phyloP scores from a whole-genome alignment of 1,284 basidiomycete genomes.

The Clitocybe nebularis region DNA sequence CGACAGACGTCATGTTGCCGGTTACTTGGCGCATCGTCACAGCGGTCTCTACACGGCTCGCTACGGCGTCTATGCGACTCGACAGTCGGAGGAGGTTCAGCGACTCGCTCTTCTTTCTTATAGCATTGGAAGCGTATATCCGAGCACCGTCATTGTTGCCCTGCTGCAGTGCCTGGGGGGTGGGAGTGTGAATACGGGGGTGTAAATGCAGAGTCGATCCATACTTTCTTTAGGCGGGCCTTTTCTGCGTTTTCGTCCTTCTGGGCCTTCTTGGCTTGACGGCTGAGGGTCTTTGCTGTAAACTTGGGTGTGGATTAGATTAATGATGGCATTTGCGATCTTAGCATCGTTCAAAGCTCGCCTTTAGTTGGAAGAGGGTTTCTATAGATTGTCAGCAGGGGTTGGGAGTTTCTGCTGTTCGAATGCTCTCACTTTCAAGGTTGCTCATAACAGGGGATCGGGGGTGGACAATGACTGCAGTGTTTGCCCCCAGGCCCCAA shows the following conservation, averaged over 20 bases:
- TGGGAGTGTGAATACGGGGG: constrained; percentile 5
- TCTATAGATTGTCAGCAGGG: constrained; percentile 51
- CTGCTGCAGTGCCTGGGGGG: constrained; percentile 84
- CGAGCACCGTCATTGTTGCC: constrained; percentile 97
- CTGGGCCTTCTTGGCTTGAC: constrained; percentile 93
- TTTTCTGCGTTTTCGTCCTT: constrained; percentile 91
- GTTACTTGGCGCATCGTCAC: constrained; percentile 97
- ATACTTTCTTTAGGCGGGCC: constrained; percentile 85
- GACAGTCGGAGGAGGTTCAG: constrained; percentile 87
- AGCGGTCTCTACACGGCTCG: constrained; percentile 97
- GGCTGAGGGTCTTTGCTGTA: constrained; percentile 88
- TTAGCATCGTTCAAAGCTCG: constrained; percentile 29
- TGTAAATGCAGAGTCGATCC: constrained; percentile 12
- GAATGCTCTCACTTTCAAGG: constrained; percentile 80
- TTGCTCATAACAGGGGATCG: constrained; percentile 62
- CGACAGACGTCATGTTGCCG: constrained; percentile 94
- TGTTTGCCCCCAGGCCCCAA: not conserved
- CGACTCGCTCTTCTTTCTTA: constrained; percentile 95
- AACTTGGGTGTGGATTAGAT: constrained; percentile 53
- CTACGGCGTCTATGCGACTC: constrained; percentile 94
- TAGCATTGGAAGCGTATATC: constrained; percentile 98
- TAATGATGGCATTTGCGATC: constrained; percentile 14
- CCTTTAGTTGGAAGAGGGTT: constrained; percentile 94
- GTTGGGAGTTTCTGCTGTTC: not conserved
- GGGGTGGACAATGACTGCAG: constrained; percentile 6